Base-by-base conservation (phyloP, 257 asterid species). In the Ligustrum vulgare region DNA sequence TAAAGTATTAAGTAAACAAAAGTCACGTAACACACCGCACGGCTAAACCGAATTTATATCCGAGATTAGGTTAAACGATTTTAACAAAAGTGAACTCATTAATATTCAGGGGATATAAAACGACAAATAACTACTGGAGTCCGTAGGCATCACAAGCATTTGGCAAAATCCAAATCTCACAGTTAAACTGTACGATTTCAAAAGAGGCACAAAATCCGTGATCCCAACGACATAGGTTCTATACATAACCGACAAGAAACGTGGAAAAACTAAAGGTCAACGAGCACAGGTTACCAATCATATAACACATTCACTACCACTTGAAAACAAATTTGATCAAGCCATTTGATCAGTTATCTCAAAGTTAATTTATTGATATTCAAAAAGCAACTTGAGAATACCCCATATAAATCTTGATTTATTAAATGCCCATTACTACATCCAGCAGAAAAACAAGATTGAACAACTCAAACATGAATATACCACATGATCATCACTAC, bases 41-140 rank as follows among this genome's bases (percentile, higher is more conserved):
- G 8, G 8, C 58, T 47, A 16, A 47, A 47, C 58, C 2, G 1
- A 79, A 41, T 15, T 36, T 33, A 9, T 41, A 56, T 10, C 18
- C 37, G 11, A 47, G 58, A 56, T 45, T 5, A 49, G 79, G 37
- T 49, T n/a, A 8, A 41, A 18, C 32, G 36, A 16, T 15, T 34
- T 43, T 25, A 25, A 15, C 47, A 39, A 39, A 39, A 39, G 15
- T 10, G 47, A 39, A 10, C 66, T 72, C 47, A 68, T 66, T 10
- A 33, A 65, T 71, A 49, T 45, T 47, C 20, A 16, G 22, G n/a
- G 20, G 68, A 56, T 41, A 47, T 63, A 70, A 71, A 66, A 47
- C 8, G 74, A 62, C 70, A 58, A 51, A 67, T 51, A 71, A 75
- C 47, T 56, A 10, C 33, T 51, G 65, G 39, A 37, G 16, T 64